phyloP scores from a whole-genome alignment of 192 early-diverging fungal species.

The Piromyces sp. region DNA sequence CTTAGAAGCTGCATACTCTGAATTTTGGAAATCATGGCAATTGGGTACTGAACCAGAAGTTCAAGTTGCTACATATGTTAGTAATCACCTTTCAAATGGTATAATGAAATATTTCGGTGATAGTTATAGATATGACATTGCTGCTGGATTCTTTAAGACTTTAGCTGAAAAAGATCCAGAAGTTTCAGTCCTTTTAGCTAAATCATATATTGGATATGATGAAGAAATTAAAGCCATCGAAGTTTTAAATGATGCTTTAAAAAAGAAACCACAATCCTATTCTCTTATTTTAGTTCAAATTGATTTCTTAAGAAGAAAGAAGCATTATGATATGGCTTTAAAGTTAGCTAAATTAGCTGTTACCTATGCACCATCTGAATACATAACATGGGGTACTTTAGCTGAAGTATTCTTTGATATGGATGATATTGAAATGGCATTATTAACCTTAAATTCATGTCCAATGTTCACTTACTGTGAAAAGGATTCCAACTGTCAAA shows the following conservation, averaged over 20 bases:
- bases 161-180: slow-evolving; percentile 60
- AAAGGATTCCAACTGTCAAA: slow-evolving; percentile 23
- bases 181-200: slow-evolving; percentile 71
- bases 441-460: slow-evolving; percentile 91
- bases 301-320: slow-evolving; percentile 64
- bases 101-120: slow-evolving; percentile 79
- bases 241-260: slow-evolving; percentile 66
- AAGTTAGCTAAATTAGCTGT: slow-evolving; percentile 84
- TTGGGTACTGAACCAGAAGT: slow-evolving; percentile 85
- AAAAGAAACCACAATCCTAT: slow-evolving; percentile 60
- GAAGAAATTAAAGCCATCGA: slow-evolving; percentile 88
- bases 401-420: slow-evolving; percentile 82
- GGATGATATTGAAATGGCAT: slow-evolving; percentile 71
- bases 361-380: slow-evolving; percentile 86
- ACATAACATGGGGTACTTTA: slow-evolving; percentile 84
- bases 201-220: slow-evolving; percentile 57
- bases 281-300: slow-evolving; percentile 74
- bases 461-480: slow-evolving; percentile 85
- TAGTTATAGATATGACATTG: slow-evolving; percentile 60
- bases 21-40: slow-evolving; percentile 84
- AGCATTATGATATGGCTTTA: slow-evolving; percentile 54
- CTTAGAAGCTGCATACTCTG: slow-evolving; percentile 57
- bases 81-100: slow-evolving; percentile 77
- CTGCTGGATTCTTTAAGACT: slow-evolving; percentile 63
- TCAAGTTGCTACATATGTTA: slow-evolving; percentile 76